Percentiles rank a stretch among this genome's conserved stretches.
phyloP scores from a whole-genome alignment of 306 rosid species.

The Acacia melanoxylon region DNA sequence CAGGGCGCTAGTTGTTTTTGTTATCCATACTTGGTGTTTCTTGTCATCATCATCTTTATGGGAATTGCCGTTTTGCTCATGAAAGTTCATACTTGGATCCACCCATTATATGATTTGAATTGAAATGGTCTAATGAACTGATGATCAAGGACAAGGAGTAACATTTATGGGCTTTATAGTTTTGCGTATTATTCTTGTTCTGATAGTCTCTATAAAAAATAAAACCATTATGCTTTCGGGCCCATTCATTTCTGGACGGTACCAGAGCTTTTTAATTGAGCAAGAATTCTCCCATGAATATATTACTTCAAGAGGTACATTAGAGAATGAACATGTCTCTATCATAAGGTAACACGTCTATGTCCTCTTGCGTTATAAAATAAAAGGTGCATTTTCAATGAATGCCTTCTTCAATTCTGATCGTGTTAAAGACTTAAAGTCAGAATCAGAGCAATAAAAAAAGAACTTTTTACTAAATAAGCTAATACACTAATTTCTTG shows the following conservation, averaged over 20 bases:
- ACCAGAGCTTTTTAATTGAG: background rate
- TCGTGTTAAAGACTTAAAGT: background rate
- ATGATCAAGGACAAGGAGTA: background rate
- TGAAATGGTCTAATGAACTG: background rate
- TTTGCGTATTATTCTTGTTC: background rate
- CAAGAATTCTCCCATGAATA: no score
- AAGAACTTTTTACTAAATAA: background rate
- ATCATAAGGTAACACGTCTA: background rate
- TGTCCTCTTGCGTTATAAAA: background rate
- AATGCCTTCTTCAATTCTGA: background rate
- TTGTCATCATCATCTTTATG: background rate
- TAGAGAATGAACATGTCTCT: background rate
- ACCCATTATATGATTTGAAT: background rate
- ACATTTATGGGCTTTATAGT: background rate
- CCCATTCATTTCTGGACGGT: background rate
- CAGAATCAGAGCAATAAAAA: background rate
- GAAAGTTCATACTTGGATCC: background rate
- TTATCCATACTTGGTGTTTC: background rate
- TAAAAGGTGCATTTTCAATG: background rate
- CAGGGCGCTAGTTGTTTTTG: background rate
- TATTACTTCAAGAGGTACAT: background rate
- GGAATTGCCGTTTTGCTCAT: background rate
- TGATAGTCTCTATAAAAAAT: background rate
- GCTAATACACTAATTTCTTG: background rate
- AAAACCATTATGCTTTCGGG: background rate